Percentiles rank a stretch among this genome's conserved stretches.
phyloP scores from a whole-genome alignment of 768 basidiomycete species.

The Agrocybe praecox region DNA sequence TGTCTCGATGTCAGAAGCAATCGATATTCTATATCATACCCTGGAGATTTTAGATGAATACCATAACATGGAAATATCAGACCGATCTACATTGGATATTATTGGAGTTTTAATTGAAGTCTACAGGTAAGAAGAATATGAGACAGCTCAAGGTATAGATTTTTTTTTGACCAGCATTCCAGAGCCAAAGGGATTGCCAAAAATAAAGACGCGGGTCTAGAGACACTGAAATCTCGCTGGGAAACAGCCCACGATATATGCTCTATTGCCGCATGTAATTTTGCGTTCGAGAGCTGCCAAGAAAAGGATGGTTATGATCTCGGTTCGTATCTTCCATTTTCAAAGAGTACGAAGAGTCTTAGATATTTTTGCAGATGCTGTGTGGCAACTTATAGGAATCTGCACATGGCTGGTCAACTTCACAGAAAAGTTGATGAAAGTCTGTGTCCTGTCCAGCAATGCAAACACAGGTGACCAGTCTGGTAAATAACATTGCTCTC shows the following conservation, averaged over 20 bases:
- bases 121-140: slow-evolving; percentile 38
- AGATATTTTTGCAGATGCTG: slow-evolving; percentile 47
- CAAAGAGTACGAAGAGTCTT: slow-evolving; percentile 1
- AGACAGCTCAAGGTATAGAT: no score
- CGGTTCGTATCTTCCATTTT: slow-evolving; percentile 37
- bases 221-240: slow-evolving; percentile 50
- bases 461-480: slow-evolving; percentile 8
- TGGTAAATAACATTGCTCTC: neutral
- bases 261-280: slow-evolving; percentile 59
- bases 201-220: slow-evolving; percentile 37
- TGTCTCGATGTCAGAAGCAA: slow-evolving; percentile 41
- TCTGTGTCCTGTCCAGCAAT: slow-evolving; percentile 44
- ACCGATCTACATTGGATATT: slow-evolving; percentile 44
- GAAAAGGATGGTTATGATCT: slow-evolving; percentile 66
- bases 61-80: slow-evolving; percentile 22
- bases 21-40: slow-evolving; percentile 48
- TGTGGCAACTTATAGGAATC: slow-evolving; percentile 72
- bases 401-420: slow-evolving; percentile 65
- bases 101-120: slow-evolving; percentile 49
- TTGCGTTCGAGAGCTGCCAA: slow-evolving; percentile 68
- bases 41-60: slow-evolving; percentile 46
- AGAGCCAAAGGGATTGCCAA: slow-evolving; percentile 13
- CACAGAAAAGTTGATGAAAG: slow-evolving; percentile 61
- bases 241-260: slow-evolving; percentile 67
- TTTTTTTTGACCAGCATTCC: no score